These are phyloP conservation scores for Seminavis robusta DNA, from an alignment of 108 stramenopile genomes.

Conservation along the genomic window DNA sequence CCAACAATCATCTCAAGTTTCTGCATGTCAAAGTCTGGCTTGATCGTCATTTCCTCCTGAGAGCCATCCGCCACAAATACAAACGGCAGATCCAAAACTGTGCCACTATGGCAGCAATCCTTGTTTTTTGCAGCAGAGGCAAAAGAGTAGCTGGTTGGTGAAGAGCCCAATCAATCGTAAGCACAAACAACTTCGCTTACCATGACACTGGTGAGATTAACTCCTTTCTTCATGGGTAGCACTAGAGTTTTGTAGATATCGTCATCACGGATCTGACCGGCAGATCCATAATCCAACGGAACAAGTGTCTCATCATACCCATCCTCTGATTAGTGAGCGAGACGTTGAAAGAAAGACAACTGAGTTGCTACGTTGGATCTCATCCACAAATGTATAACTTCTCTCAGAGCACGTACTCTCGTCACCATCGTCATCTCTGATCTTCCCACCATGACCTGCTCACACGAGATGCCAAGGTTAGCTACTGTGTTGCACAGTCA, in stretches of 20 bases:
- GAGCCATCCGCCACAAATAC: conserved; percentile 62
- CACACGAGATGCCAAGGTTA: too few species aligned
- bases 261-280: conserved; percentile 80
- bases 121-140: conserved; percentile 2
- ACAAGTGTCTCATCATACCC: conserved; percentile 84
- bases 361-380: too few species aligned
- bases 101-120: conserved; percentile 90
- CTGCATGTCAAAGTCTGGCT: too few species aligned
- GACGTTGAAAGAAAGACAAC: too few species aligned
- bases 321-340: conserved; percentile 45
- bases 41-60: too few species aligned
- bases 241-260: conserved; percentile 71
- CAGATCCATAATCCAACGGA: conserved; percentile 67
- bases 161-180: too few species aligned
- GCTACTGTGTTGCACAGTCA: too few species aligned
- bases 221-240: conserved; percentile 55
- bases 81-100: conserved; percentile 78
- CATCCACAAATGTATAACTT: too few species aligned
- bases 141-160: conserved; percentile 17
- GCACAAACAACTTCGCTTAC: neutral
- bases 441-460: conserved; percentile 67
- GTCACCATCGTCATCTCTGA: conserved; percentile 51
- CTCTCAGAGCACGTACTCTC: too few species aligned
- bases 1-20: too few species aligned
- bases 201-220: too few species aligned